Conservation (phyloP, 2,329 filamentous ascomycete genomes). For the Exophiala mesophila region DNA sequence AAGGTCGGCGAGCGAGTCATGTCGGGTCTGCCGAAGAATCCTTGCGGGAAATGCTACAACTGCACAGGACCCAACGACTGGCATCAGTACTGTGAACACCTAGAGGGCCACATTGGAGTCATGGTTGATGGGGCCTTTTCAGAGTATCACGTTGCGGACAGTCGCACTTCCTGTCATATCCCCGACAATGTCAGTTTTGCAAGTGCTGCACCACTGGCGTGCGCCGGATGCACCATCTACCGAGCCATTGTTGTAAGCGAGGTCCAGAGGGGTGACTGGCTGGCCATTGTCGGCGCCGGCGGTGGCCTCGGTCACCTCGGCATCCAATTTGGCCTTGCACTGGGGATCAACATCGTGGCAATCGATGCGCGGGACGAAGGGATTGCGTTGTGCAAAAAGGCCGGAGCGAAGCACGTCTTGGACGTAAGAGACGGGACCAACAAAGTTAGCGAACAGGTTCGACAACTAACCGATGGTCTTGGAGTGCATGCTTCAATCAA, state of each 20-base stretch:
- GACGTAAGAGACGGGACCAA: slow-evolving; percentile 49
- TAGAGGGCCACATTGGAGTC: slow-evolving; percentile 47
- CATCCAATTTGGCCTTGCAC: slow-evolving; percentile 47
- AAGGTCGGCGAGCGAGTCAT: slow-evolving; percentile 52
- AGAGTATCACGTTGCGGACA: slow-evolving; percentile 52
- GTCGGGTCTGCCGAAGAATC: slow-evolving; percentile 49
- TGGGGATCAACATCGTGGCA: slow-evolving; percentile 50
- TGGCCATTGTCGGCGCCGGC: slow-evolving; percentile 47
- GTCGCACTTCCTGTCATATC: slow-evolving; percentile 42
- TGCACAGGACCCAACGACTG: slow-evolving; percentile 46
- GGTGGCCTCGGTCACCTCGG: slow-evolving; percentile 53
- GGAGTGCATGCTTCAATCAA: slow-evolving; percentile 52
- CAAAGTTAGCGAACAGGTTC: slow-evolving; percentile 44
- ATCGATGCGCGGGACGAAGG: slow-evolving; percentile 53
- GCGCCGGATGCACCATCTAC: slow-evolving; percentile 51
- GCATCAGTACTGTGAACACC: slow-evolving; percentile 49
- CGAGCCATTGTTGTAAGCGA: slow-evolving; percentile 42
- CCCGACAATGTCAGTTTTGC: slow-evolving; percentile 47
- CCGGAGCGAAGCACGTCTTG: slow-evolving; percentile 49
- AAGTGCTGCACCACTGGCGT: slow-evolving; percentile 54
- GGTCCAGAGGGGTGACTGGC: slow-evolving; percentile 32
- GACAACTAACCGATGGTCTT: slow-evolving; percentile 43
- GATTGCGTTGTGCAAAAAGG: slow-evolving; percentile 43
- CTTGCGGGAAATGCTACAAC: slow-evolving; percentile 51
- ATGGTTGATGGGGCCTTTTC: slow-evolving; percentile 51